A percentile compares a stretch with the other conserved stretches of the same genome.
These are phyloP conservation scores for Geotrichum ghanense DNA, from an alignment of 805 yeast species.

Conservation along the genomic window DNA sequence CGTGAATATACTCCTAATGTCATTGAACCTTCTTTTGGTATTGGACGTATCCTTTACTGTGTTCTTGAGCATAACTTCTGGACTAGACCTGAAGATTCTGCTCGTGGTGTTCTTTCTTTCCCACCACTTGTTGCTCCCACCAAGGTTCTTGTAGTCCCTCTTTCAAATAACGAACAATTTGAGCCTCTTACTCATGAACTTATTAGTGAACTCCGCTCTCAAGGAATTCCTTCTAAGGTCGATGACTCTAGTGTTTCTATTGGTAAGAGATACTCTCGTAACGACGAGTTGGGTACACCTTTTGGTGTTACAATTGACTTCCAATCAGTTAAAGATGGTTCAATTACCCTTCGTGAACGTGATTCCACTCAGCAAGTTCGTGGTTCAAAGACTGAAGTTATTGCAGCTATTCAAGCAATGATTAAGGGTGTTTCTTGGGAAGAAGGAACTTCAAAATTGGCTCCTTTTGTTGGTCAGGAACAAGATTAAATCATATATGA, in stretches of 20 bases:
- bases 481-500: too few relatives aligned
- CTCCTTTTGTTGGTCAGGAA: not conserved
- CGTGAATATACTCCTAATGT: conserved; percentile 96
- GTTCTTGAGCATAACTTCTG: conserved; percentile 92
- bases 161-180: conserved; percentile 73
- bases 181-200: conserved; percentile 64
- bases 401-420: conserved; percentile 59
- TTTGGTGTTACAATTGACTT: conserved; percentile 96
- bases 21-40: conserved; percentile 98
- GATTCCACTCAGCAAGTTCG: conserved; percentile 95
- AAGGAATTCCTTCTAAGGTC: conserved; percentile 85
- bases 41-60: conserved; percentile 92
- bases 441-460: conserved; percentile 50
- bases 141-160: conserved; percentile 89
- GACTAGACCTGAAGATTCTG: conserved; percentile 82
- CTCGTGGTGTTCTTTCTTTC: conserved; percentile 84
- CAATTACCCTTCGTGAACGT: conserved; percentile 93
- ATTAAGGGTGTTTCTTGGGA: conserved; percentile 72
- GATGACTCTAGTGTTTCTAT: conserved; percentile 96
- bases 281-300: conserved; percentile 97
- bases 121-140: conserved; percentile 97
- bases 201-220: conserved; percentile 57
- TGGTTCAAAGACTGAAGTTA: conserved; percentile 66
- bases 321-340: conserved; percentile 75
- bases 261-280: conserved; percentile 96